Evolutionary conservation across 139 green algal species (phyloP).

Genomic region (Dunaliella sp.): DNA sequence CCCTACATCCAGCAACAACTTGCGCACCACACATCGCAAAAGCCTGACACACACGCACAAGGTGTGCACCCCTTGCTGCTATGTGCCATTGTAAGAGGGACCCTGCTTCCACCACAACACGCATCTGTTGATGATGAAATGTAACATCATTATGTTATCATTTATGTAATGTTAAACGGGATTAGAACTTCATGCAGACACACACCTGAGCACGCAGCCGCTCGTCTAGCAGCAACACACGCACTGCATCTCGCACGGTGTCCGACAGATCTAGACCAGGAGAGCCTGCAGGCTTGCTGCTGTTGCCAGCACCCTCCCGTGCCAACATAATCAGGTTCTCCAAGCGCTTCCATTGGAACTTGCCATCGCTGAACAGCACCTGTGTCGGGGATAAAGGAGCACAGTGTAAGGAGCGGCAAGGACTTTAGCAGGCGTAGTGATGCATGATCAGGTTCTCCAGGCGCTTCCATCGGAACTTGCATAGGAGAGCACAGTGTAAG

Average conservation of each 20-base stretch:
- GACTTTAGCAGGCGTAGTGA: too few species aligned
- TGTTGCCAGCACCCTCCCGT: constrained; percentile 59
- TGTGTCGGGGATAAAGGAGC: too few species aligned
- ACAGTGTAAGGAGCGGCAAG: too few species aligned
- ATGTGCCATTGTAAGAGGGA: too few species aligned
- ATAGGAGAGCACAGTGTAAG: too few species aligned
- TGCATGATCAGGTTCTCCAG: constrained; percentile 92
- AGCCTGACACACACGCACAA: too few species aligned
- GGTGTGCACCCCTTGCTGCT: too few species aligned
- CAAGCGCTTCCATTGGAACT: constrained; percentile 94
- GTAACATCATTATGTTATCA: too few species aligned
- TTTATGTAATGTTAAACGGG: not conserved
- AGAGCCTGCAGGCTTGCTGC: constrained; percentile 12
- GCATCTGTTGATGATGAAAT: too few species aligned
- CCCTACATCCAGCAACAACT: too few species aligned
- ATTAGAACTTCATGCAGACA: not conserved
- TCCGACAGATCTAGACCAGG: constrained; percentile 82
- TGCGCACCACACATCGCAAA: too few species aligned
- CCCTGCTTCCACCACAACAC: too few species aligned
- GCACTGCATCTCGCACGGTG: constrained; percentile 77
- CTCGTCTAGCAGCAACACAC: constrained; percentile 77
- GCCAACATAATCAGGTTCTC: constrained; percentile 94
- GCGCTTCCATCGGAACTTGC: constrained; percentile 93
- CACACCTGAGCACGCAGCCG: constrained; percentile 66
- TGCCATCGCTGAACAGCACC: constrained; percentile 83